These are phyloP conservation scores for Colletotrichum cuscutae DNA, from an alignment of 2,329 filamentous ascomycete species.

Conservation along the genomic window DNA sequence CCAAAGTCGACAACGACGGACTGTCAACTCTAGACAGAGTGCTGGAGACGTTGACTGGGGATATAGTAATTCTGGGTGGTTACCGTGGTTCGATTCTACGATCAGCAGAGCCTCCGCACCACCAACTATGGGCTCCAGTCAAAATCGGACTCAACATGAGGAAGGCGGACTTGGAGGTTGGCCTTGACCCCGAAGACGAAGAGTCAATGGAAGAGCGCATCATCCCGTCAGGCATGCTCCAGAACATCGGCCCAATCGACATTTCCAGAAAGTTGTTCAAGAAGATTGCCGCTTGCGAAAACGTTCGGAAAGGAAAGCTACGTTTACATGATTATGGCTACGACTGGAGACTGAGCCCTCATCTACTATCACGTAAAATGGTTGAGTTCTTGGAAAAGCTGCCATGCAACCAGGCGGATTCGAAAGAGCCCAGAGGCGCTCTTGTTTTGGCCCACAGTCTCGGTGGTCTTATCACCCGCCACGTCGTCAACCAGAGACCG, in stretches of 20 bases:
- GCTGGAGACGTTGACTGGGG: slow-evolving; percentile 79
- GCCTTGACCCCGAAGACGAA: slow-evolving; percentile 83
- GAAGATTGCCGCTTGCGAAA: slow-evolving; percentile 78
- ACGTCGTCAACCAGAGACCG: slow-evolving; percentile 86
- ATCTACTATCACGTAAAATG: slow-evolving; percentile 77
- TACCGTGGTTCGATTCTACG: slow-evolving; percentile 92
- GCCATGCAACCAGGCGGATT: slow-evolving; percentile 74
- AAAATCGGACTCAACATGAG: slow-evolving; percentile 92
- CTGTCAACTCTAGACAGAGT: slow-evolving; percentile 59
- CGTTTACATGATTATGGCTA: slow-evolving; percentile 93
- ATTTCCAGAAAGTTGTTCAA: slow-evolving; percentile 86
- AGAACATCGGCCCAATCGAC: slow-evolving; percentile 90
- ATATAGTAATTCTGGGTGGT: slow-evolving; percentile 88
- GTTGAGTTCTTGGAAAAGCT: slow-evolving; percentile 78
- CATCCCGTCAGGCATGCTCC: slow-evolving; percentile 87
- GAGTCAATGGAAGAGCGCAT: slow-evolving; percentile 85
- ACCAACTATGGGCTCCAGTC: slow-evolving; percentile 94
- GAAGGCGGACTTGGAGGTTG: slow-evolving; percentile 91
- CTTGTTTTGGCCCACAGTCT: slow-evolving; percentile 87
- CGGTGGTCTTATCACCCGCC: slow-evolving; percentile 87
- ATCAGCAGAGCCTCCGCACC: slow-evolving; percentile 81
- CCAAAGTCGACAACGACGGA: slow-evolving; percentile 25
- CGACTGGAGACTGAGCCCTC: slow-evolving; percentile 91
- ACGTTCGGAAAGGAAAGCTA: slow-evolving; percentile 75
- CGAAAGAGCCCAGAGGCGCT: slow-evolving; percentile 77